Conservation (phyloP, 2,329 filamentous ascomycete species). For the Ophiostoma piceae region DNA sequence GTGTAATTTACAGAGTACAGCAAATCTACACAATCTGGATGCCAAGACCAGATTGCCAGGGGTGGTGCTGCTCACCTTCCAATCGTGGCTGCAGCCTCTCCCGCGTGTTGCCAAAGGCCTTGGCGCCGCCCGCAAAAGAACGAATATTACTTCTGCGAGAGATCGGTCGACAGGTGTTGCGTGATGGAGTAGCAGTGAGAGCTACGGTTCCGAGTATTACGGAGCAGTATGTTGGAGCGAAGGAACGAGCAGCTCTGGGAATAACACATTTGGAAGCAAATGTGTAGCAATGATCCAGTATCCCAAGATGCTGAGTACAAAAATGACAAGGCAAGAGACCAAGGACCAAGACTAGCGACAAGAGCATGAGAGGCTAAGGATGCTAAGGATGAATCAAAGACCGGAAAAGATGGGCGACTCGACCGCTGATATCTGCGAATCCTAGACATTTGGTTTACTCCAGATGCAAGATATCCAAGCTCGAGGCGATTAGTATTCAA, state of each 20-base stretch:
- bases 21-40: slow-evolving; percentile 5
- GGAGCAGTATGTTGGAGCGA: not conserved
- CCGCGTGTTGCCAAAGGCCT: slow-evolving; percentile 17
- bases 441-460: not conserved
- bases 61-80: slow-evolving; percentile 16
- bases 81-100: slow-evolving; percentile 21
- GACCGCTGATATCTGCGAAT: not conserved
- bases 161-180: not conserved
- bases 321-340: not conserved
- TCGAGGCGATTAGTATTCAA: not conserved
- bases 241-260: not conserved
- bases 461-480: not conserved
- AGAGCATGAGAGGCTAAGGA: not conserved
- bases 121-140: not conserved
- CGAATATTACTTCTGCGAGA: not conserved
- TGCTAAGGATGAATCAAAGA: not conserved
- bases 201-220: not conserved
- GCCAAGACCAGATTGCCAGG: slow-evolving; percentile 19
- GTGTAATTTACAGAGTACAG: not conserved
- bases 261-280: not conserved
- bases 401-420: slow-evolving; percentile 1
- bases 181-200: not conserved
- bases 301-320: not conserved
- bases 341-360: not conserved
- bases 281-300: no score